Base-by-base conservation (phyloP, 169 alveolate species). In the Toxoplasma gondii region DNA sequence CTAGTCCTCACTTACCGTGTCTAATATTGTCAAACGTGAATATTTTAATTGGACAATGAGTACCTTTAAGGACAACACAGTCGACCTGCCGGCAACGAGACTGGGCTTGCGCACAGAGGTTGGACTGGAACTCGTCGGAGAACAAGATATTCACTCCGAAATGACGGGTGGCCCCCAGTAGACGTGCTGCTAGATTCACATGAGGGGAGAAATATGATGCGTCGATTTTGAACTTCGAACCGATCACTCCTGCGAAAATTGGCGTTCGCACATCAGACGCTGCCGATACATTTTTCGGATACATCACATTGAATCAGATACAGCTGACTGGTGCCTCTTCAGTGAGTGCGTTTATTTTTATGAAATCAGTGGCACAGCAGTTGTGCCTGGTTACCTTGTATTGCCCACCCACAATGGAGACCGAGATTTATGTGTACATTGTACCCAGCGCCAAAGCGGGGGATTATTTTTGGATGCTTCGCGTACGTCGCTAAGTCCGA, bases 81-180 rank as follows among this genome's bases (percentile, higher is more conserved):
- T 98, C 99, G 39, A 98, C 95, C 38, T 96, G 95, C 92, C 99
- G 96, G 44, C 97, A 93, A 70, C 91, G 93, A 45, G 93, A 91
- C 93, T 96, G 94, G 90, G 96, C 94, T 43, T 83, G 96, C 74
- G 95, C 93, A 54, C 97, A 96, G 70, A 96, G 74, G 74, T 82
- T 82, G 90, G 90, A 36, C 24, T 82, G 95, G 45, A 97, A 92
- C 43, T 96, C 83, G 27, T 92, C 94, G 41, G 98, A 95, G 70
- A 97, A 95, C 41, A 97, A 94, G 12, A 98, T 80, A 69, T 96
- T 96, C 69, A 97, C 98, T 5, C 98, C 98, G 96, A 95, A 98
- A 49, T 96, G 93, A 83, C 97, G 97, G 19, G 99, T 97, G 5
- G 98, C 98, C 19, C 98, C 98, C 96, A 97, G 98, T 43, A 97